Evolutionary conservation across 2,329 filamentous ascomycete genomes (phyloP).

Genomic region (Epichloe sibirici): DNA sequence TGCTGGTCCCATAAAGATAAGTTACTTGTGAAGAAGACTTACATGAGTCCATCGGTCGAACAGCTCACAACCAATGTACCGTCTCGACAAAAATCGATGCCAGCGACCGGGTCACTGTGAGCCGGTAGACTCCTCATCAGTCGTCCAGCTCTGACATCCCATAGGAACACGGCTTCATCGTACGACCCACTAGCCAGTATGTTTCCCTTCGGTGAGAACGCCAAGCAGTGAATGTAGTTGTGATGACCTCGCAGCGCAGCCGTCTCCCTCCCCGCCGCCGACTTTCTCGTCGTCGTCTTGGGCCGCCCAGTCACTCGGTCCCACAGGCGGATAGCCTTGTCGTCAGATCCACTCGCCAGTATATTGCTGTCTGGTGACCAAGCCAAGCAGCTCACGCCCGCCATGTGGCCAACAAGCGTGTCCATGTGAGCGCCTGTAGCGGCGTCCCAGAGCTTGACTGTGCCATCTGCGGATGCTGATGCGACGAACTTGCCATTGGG

Average conservation of each 20-base stretch:
- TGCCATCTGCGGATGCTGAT: constrained; percentile 78
- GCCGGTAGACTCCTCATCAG: constrained; percentile 86
- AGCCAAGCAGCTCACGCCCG: constrained; percentile 82
- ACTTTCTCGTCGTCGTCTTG: constrained; percentile 32
- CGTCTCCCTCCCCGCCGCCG: constrained; percentile 27
- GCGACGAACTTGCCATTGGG: constrained; percentile 85
- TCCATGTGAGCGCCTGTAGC: constrained; percentile 67
- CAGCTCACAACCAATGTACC: constrained; percentile 88
- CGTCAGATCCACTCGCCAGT: constrained; percentile 83
- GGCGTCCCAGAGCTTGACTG: constrained; percentile 84
- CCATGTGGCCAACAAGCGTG: constrained; percentile 85
- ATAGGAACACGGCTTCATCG: constrained; percentile 92
- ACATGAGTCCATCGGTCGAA: constrained; percentile 81
- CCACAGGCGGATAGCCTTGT: constrained; percentile 93
- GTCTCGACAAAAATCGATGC: constrained; percentile 86
- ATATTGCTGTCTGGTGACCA: constrained; percentile 86
- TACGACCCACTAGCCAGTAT: constrained; percentile 92
- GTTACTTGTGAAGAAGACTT: constrained; percentile 20
- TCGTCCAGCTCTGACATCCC: constrained; percentile 82
- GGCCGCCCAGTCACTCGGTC: constrained; percentile 53
- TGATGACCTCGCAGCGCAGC: constrained; percentile 71
- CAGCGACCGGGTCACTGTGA: constrained; percentile 87
- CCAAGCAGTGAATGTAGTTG: constrained; percentile 89
- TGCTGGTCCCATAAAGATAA: background rate
- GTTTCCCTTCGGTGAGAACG: constrained; percentile 96